A percentile compares a stretch with the other conserved stretches of the same genome.
Conservation (phyloP, 2,329 filamentous ascomycete genomes). For the Boeremia lycopersici region DNA sequence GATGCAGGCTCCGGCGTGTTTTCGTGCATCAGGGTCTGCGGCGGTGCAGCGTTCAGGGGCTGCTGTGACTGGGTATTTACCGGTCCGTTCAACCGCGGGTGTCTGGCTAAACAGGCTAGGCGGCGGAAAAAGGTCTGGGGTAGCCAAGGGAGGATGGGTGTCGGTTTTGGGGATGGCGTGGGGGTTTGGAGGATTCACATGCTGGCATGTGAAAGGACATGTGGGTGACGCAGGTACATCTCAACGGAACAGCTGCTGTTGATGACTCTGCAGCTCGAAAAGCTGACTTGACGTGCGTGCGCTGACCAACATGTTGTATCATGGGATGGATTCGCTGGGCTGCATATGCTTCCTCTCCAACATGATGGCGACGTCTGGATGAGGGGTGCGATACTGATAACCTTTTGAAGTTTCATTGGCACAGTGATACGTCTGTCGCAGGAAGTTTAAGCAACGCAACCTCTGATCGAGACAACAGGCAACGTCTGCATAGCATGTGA, state of each 20-base stretch:
- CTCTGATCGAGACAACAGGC: not conserved
- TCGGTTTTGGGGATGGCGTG: constrained; percentile 9
- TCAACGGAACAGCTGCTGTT: constrained; percentile 7
- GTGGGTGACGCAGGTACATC: constrained; percentile 17
- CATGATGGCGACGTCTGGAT: not conserved
- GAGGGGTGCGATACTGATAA: not conserved
- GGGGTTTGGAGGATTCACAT: constrained; percentile 13
- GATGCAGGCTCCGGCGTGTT: constrained; percentile 7
- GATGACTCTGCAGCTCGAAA: not conserved
- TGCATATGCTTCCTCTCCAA: not conserved
- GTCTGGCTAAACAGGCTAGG: constrained; percentile 13
- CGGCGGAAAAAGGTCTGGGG: constrained; percentile 10
- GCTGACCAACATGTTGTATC: not conserved
- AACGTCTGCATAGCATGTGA: constrained; percentile 9
- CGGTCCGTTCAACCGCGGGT: constrained; percentile 17
- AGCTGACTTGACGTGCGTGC: not conserved
- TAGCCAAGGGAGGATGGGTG: constrained; percentile 10
- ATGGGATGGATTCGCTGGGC: not conserved
- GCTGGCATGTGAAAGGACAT: constrained; percentile 12
- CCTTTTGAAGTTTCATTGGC: not conserved
- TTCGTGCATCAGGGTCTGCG: constrained; percentile 17
- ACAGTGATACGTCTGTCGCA: not conserved
- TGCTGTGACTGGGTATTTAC: constrained; percentile 17
- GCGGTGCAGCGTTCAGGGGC: not conserved
- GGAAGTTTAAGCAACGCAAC: not conserved